Evolutionary conservation across 2,329 filamentous ascomycete genomes (phyloP), one percentile per base, ranked within the genome.

Genomic region (Fonsecaea erecta): DNA sequence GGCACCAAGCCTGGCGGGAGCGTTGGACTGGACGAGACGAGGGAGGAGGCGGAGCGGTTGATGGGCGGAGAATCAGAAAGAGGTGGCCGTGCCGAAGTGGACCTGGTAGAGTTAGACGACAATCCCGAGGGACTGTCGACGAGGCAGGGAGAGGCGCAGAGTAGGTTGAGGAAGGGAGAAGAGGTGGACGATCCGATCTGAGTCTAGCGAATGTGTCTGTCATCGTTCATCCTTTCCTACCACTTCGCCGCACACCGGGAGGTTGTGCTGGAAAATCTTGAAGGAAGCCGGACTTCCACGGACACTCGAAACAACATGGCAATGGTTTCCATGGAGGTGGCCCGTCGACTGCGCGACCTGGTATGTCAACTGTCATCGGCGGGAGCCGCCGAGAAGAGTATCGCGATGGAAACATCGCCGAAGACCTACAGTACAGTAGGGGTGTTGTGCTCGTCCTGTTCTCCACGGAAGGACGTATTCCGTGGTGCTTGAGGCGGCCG

Each of bases 161-260:
- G 53, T 18, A 64, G 64, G 35, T 21, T 69, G 48, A 60, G 40
- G 32, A 62, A 40, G 53, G 67, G 43, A 6, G 63, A 64, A 32
- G 67, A 69, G 54, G 67, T 40, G 30, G 67, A 69, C 57, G 61
- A 63, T 57, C 67, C 67, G 26, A 62, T 69, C 24, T 68, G 61
- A 68, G 16, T 1, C 3, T 7, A 4, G 8, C n/a, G 21, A 21
- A 4, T 14, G 28, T 16, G 37, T 12, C 11, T 48, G 18, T 48
- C 43, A 24, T 18, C 37, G n/a, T n/a, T 18, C 37, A 18, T 43
- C 37, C 37, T 43, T 2, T 3, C 21, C 43, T 48, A 24, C 9
- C 43, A 11, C 43, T 43, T 43, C 16, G 37, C n/a, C 37, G n/a
- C 18, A 11, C 43, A 46, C 18, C 16, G 3, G n/a, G 4, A 46